Evolutionary conservation across 257 asterid genomes (phyloP).

Genomic region (Plantago ovata): DNA sequence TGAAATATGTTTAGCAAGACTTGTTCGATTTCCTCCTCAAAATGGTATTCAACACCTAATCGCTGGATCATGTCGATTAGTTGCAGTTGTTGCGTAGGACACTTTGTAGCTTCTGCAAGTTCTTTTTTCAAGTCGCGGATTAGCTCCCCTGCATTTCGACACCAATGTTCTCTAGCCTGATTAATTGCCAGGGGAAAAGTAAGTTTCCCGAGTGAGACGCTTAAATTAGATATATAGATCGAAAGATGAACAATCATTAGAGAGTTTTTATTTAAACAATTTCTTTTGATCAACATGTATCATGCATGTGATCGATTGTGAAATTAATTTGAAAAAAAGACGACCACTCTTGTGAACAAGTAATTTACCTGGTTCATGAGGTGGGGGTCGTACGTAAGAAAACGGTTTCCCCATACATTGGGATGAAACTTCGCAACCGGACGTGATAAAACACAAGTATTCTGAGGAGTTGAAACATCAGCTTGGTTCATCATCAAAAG

Average conservation of each 20-base stretch:
- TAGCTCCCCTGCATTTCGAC: slow-evolving; percentile 10
- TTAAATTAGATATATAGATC: too few relatives aligned
- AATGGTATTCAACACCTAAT: slow-evolving; percentile 30
- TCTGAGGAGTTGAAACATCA: background rate
- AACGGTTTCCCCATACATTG: slow-evolving; percentile 20
- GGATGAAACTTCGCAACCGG: slow-evolving; percentile 23
- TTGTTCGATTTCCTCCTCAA: slow-evolving; percentile 22
- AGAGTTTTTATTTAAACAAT: too few relatives aligned
- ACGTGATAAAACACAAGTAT: background rate
- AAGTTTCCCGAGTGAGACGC: too few relatives aligned
- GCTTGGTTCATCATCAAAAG: background rate
- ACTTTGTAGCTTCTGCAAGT: slow-evolving; percentile 7
- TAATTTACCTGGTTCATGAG: background rate
- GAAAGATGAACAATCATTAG: too few relatives aligned
- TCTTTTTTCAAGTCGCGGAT: slow-evolving; percentile 21
- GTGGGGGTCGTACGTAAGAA: slow-evolving; percentile 6
- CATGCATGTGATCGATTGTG: too few relatives aligned
- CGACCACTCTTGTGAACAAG: background rate
- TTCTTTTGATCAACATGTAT: too few relatives aligned
- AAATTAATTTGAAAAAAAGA: too few relatives aligned
- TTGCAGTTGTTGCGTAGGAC: slow-evolving; percentile 8
- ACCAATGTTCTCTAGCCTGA: slow-evolving; percentile 14
- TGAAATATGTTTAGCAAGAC: slow-evolving; percentile 12
- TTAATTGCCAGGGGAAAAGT: too few relatives aligned
- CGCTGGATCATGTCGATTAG: slow-evolving; percentile 28